These are phyloP conservation scores for Ceratocystis cubensis DNA, from an alignment of 2,329 filamentous ascomycete species.

Conservation along the genomic window DNA sequence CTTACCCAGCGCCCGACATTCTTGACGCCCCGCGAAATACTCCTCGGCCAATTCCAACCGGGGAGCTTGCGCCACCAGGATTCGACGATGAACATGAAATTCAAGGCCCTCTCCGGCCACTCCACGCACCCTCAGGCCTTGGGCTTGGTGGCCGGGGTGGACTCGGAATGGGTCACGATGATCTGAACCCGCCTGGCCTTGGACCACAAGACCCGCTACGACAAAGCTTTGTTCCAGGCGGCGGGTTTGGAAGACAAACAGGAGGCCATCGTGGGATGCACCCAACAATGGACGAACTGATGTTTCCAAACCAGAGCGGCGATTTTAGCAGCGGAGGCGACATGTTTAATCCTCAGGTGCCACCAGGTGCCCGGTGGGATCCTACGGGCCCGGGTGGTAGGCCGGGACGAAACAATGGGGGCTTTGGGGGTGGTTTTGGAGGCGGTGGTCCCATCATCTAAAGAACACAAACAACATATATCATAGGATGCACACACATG, in stretches of 20 bases:
- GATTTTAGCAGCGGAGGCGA: slow-evolving; percentile 31
- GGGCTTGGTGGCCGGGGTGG: slow-evolving; percentile 39
- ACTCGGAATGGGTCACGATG: slow-evolving; percentile 66
- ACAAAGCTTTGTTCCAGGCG: slow-evolving; percentile 49
- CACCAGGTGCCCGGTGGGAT: slow-evolving; percentile 85
- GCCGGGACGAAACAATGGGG: slow-evolving; percentile 27
- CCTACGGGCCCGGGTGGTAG: slow-evolving; percentile 55
- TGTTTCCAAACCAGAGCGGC: slow-evolving; percentile 88
- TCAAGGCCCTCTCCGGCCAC: slow-evolving; percentile 45
- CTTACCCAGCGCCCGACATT: slow-evolving; percentile 29
- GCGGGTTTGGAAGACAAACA: slow-evolving; percentile 35
- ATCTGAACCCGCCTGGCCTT: slow-evolving; percentile 75
- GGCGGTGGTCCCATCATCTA: slow-evolving; percentile 26
- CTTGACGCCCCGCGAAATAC: slow-evolving; percentile 10
- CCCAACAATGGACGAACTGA: slow-evolving; percentile 84
- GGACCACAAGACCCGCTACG: slow-evolving; percentile 75
- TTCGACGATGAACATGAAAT: slow-evolving; percentile 92
- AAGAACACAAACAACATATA: neutral
- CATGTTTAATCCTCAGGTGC: slow-evolving; percentile 46
- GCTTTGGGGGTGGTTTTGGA: slow-evolving; percentile 24
- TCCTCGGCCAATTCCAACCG: slow-evolving; percentile 46
- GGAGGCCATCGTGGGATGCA: slow-evolving; percentile 62
- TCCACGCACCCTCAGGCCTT: slow-evolving; percentile 1
- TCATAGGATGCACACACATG: neutral
- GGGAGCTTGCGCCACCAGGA: slow-evolving; percentile 70